Percentiles rank a stretch among this genome's conserved stretches.
Evolutionary conservation across 306 rosid genomes (phyloP).

Genomic region (Albizia julibrissin): DNA sequence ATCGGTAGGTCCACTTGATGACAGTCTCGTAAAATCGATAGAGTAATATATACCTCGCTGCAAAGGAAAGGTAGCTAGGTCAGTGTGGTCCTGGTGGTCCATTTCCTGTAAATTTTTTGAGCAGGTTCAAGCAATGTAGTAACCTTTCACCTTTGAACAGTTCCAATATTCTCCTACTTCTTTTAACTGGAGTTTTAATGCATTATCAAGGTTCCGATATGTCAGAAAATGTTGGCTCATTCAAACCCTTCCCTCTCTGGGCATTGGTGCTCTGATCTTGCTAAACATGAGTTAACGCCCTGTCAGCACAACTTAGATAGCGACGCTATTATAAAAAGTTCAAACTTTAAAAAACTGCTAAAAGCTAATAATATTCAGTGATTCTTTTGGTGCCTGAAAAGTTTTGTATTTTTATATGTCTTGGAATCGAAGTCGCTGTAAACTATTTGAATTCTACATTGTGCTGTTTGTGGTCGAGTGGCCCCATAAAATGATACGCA

Average conservation of each 20-base stretch:
- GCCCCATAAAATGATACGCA: slow-evolving; percentile 21
- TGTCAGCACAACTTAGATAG: slow-evolving; percentile 15
- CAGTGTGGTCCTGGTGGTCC: slow-evolving; percentile 57
- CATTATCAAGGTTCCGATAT: not conserved
- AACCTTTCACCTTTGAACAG: slow-evolving; percentile 41
- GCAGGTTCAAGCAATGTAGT: slow-evolving; percentile 46
- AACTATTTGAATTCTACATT: slow-evolving; percentile 20
- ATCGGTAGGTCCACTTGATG: slow-evolving; percentile 36
- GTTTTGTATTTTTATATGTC: not conserved
- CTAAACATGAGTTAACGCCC: slow-evolving; percentile 23
- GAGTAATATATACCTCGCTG: slow-evolving; percentile 29
- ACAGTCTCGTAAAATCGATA: slow-evolving; percentile 20
- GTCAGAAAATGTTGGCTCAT: slow-evolving; percentile 13
- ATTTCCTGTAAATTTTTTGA: slow-evolving; percentile 34
- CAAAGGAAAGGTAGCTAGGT: slow-evolving; percentile 35
- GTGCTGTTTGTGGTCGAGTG: slow-evolving; percentile 21
- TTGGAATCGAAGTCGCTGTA: slow-evolving; percentile 18
- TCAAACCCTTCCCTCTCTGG: slow-evolving; percentile 32
- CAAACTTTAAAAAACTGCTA: not conserved
- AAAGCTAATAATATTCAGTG: slow-evolving; percentile 24
- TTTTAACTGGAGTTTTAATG: slow-evolving; percentile 31
- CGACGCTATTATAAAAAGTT: slow-evolving; percentile 1
- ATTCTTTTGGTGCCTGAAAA: slow-evolving; percentile 24
- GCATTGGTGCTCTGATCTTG: slow-evolving; percentile 35
- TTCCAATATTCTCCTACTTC: slow-evolving; percentile 19